These are phyloP conservation scores for Suillus subalutaceus DNA, from an alignment of 768 basidiomycete genomes.

Conservation along the genomic window DNA sequence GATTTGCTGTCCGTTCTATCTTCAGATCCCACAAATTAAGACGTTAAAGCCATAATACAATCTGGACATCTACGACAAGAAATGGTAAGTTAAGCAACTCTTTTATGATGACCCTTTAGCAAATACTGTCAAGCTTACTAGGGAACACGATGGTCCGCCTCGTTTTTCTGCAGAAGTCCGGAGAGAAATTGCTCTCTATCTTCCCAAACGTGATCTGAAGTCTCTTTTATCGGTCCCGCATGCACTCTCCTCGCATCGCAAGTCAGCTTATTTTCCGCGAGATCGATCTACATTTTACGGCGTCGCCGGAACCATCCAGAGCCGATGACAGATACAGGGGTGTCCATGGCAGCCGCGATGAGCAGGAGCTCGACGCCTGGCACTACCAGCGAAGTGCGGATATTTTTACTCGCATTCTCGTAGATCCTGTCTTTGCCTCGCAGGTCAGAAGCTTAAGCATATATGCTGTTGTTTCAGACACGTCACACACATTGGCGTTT, in stretches of 20 bases:
- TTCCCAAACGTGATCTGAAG: conserved; percentile 67
- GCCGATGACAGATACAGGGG: conserved; percentile 13
- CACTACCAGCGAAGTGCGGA: conserved; percentile 66
- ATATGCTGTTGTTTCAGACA: conserved; percentile 53
- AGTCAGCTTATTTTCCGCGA: conserved; percentile 63
- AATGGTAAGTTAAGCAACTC: conserved; percentile 36
- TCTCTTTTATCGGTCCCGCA: conserved; percentile 67
- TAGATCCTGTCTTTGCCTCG: conserved; percentile 59
- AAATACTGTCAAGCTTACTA: conserved; percentile 26
- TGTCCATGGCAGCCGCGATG: conserved; percentile 15
- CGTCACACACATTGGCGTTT: conserved; percentile 57
- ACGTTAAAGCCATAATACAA: conserved; percentile 64
- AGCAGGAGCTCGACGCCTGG: conserved; percentile 46
- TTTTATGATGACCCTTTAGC: conserved; percentile 6
- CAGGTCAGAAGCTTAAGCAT: conserved; percentile 61
- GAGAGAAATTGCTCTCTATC: conserved; percentile 65
- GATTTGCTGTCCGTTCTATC: conserved; percentile 68
- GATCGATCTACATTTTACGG: conserved; percentile 64
- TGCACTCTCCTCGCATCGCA: conserved; percentile 67
- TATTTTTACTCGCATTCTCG: conserved; percentile 67
- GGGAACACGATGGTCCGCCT: conserved; percentile 43
- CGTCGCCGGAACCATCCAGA: conserved; percentile 29
- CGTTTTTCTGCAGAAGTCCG: conserved; percentile 68
- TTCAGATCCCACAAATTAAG: conserved; percentile 69
- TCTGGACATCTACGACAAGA: conserved; percentile 41